Conservation (phyloP, 495 filamentous ascomycete species). For the Physcia stellaris region DNA sequence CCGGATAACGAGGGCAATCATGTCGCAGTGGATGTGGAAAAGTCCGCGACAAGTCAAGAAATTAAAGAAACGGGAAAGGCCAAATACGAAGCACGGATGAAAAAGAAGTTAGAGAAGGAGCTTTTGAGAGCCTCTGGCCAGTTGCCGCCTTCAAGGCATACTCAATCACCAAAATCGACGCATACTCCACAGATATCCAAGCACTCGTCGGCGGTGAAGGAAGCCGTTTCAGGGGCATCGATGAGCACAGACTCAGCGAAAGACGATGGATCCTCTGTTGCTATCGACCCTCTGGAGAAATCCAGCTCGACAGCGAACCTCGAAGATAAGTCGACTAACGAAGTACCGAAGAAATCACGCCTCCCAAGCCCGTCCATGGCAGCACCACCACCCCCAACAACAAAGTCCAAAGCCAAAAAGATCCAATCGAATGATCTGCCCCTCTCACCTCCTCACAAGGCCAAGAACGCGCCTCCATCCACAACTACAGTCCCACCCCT, state of each 20-base stretch:
- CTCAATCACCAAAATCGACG: background rate
- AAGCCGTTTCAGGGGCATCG: no score
- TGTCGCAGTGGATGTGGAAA: background rate
- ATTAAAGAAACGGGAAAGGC: constrained; percentile 2
- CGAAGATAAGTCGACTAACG: no score
- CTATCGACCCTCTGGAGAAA: no score
- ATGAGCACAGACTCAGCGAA: no score
- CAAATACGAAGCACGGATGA: constrained; percentile 7
- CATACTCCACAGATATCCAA: background rate
- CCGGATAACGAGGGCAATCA: no score
- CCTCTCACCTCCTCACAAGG: background rate
- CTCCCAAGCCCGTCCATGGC: no score
- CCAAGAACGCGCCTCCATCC: background rate
- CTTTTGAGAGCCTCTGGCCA: constrained; percentile 6
- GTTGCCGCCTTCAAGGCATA: constrained; percentile 3
- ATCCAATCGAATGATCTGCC: background rate
- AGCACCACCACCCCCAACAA: no score
- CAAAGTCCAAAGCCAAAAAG: background rate
- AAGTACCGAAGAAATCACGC: no score
- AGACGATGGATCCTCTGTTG: no score
- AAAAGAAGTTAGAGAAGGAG: constrained; percentile 5
- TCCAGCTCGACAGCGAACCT: no score
- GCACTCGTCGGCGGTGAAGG: no score
- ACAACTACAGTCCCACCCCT: constrained; percentile 1
- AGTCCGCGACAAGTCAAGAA: background rate